Conservation (phyloP, 305 asterid species). For the Fraxinus xanthoxyloides region DNA sequence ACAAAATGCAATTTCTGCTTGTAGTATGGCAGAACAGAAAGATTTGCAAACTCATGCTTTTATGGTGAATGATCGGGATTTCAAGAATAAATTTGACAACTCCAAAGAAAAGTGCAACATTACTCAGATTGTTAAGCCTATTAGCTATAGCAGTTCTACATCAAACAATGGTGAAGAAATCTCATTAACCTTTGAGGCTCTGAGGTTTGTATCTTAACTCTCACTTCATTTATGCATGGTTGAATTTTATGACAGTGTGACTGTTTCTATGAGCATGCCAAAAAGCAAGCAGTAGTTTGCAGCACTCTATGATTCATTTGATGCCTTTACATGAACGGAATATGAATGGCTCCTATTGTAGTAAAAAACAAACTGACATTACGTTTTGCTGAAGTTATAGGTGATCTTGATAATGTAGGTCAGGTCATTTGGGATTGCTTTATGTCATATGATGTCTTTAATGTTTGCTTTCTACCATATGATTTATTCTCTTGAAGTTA, state of each 20-base stretch:
- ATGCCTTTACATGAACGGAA: not conserved
- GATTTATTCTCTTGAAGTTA: not conserved
- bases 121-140: slow-evolving; percentile 67
- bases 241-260: not conserved
- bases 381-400: not conserved
- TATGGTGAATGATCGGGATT: slow-evolving; percentile 28
- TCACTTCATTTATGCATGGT: slow-evolving; percentile 11
- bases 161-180: slow-evolving; percentile 59
- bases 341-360: not conserved
- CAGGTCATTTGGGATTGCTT: not conserved
- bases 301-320: not conserved
- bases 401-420: not conserved
- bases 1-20: slow-evolving; percentile 27
- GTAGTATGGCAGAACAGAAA: slow-evolving; percentile 29
- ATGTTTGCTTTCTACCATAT: not conserved
- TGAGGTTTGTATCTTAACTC: slow-evolving; percentile 55
- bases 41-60: slow-evolving; percentile 37
- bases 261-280: slow-evolving; percentile 6
- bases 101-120: slow-evolving; percentile 50
- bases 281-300: slow-evolving; percentile 1
- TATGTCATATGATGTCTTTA: not conserved
- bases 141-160: slow-evolving; percentile 51
- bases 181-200: slow-evolving; percentile 67
- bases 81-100: slow-evolving; percentile 43
- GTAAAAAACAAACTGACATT: not conserved